Conservation (phyloP, 2,329 filamentous ascomycete species). For the Beauveria sp. region DNA sequence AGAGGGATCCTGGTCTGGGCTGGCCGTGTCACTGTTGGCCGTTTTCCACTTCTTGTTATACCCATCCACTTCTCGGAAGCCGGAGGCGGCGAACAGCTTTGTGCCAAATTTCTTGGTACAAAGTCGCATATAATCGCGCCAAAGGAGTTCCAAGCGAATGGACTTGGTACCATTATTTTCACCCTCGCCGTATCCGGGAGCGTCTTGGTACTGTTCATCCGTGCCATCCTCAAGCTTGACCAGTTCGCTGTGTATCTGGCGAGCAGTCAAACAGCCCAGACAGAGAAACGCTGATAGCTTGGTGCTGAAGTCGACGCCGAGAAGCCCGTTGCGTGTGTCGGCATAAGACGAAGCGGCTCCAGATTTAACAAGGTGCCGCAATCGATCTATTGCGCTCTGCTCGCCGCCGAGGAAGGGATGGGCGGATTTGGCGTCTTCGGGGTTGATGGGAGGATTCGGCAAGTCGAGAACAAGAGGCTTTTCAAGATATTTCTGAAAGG, state of each 20-base stretch:
- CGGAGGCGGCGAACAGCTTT: slow-evolving; percentile 56
- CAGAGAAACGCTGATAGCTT: slow-evolving; percentile 69
- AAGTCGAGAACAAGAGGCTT: slow-evolving; percentile 49
- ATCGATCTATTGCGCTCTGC: slow-evolving; percentile 46
- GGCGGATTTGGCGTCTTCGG: slow-evolving; percentile 46
- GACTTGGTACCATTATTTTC: slow-evolving; percentile 64
- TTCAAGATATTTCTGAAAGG: slow-evolving; percentile 45
- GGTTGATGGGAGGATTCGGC: slow-evolving; percentile 42
- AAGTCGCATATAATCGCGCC: slow-evolving; percentile 75
- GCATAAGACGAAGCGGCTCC: slow-evolving; percentile 60
- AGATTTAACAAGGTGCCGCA: slow-evolving; percentile 52
- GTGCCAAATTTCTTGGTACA: slow-evolving; percentile 62
- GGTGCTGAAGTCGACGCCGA: slow-evolving; percentile 65
- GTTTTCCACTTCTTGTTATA: slow-evolving; percentile 43
- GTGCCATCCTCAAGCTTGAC: slow-evolving; percentile 61
- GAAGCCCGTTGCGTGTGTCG: slow-evolving; percentile 60
- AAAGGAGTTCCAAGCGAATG: slow-evolving; percentile 66
- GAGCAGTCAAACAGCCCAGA: slow-evolving; percentile 63
- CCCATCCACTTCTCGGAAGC: slow-evolving; percentile 46
- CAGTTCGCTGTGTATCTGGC: slow-evolving; percentile 63
- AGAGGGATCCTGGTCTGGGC: slow-evolving; percentile 28
- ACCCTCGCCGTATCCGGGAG: slow-evolving; percentile 56
- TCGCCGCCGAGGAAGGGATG: slow-evolving; percentile 66
- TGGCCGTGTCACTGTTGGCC: slow-evolving; percentile 23
- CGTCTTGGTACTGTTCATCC: slow-evolving; percentile 29